Percentiles rank a stretch among this genome's conserved stretches.
phyloP scores from a whole-genome alignment of 805 yeast species.

The Huiozyma sinensis region DNA sequence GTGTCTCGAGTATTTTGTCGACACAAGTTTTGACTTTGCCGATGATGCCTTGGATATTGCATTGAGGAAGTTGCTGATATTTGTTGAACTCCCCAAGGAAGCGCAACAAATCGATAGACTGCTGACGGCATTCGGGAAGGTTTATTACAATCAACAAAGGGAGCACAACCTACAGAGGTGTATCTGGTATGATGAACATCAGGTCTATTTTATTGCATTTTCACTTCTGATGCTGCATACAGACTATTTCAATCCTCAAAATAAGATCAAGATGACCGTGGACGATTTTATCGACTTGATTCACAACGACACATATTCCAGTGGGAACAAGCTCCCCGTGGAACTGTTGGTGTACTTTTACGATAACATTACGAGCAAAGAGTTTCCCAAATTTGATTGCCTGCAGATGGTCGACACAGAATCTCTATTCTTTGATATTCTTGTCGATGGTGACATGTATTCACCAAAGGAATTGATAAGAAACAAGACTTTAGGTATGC shows the following conservation, averaged over 20 bases:
- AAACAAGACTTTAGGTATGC: conserved; percentile 1
- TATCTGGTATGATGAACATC: conserved; percentile 34
- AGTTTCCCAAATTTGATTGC: conserved; percentile 32
- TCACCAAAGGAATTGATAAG: conserved; percentile 16
- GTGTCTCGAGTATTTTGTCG: conserved; percentile 23
- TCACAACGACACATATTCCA: conserved; percentile 23
- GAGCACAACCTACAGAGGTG: conserved; percentile 4
- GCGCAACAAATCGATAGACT: conserved; percentile 69
- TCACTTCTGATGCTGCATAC: conserved; percentile 66
- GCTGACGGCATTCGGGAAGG: conserved; percentile 43
- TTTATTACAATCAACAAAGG: conserved; percentile 33
- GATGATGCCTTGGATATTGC: conserved; percentile 57
- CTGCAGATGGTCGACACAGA: background rate
- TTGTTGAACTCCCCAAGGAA: conserved; percentile 55
- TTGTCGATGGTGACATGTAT: conserved; percentile 7
- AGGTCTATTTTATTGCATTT: conserved; percentile 52
- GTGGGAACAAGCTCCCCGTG: conserved; percentile 25
- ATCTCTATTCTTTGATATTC: conserved; percentile 1
- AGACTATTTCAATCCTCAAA: conserved; percentile 57
- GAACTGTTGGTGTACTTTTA: conserved; percentile 47
- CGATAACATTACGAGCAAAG: conserved; percentile 54
- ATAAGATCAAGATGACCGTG: conserved; percentile 56
- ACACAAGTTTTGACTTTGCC: conserved; percentile 35
- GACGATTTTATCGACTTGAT: conserved; percentile 47
- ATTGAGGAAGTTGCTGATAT: conserved; percentile 46